phyloP scores from a whole-genome alignment of 768 basidiomycete genomes.

The Termitomyces heimii region DNA sequence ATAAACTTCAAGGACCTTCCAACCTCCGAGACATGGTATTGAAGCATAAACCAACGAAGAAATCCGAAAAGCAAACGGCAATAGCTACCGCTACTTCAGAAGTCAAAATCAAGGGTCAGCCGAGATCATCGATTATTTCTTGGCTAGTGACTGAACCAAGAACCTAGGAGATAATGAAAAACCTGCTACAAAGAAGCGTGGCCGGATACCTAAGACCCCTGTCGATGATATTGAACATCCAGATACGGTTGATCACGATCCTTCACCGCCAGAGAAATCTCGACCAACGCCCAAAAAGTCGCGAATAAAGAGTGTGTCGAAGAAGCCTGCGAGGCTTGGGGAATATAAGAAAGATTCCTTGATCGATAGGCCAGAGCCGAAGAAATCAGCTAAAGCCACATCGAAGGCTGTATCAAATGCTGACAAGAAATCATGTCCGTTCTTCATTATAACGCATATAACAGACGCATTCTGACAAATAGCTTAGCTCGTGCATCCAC shows the following conservation, averaged over 20 bases:
- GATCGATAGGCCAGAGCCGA: neutral
- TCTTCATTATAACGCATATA: neutral
- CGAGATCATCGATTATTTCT: neutral
- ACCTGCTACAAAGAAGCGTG: slow-evolving; percentile 10
- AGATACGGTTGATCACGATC: neutral
- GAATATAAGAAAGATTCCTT: neutral
- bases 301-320: neutral
- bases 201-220: slow-evolving; percentile 10
- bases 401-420: neutral
- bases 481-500: neutral
- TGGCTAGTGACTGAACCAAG: neutral
- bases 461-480: neutral
- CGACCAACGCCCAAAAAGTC: slow-evolving; percentile 1
- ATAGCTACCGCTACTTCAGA: neutral
- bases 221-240: neutral
- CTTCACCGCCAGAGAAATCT: neutral
- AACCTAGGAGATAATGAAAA: neutral
- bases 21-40: too few species aligned
- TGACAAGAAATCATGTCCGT: neutral
- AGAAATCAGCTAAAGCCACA: neutral
- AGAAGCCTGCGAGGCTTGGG: neutral
- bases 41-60: neutral
- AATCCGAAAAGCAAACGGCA: neutral
- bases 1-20: slow-evolving; percentile 1
- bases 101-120: slow-evolving; percentile 8